Conservation (phyloP, 768 basidiomycete species). For the Tulasnella sp. region DNA sequence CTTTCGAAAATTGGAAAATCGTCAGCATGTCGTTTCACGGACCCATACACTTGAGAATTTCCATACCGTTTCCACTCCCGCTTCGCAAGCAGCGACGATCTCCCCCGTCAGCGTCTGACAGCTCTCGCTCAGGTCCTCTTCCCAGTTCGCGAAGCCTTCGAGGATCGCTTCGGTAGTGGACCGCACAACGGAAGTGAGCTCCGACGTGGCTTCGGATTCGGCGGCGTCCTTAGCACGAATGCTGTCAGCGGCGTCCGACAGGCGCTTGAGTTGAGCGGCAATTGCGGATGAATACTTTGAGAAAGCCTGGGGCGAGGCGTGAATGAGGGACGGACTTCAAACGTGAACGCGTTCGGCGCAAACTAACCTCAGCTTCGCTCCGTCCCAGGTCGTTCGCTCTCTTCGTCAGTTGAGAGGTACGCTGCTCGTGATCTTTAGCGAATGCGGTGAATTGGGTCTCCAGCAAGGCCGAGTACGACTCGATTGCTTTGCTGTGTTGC, state of each 20-base stretch:
- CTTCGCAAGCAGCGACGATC: slow-evolving; percentile 24
- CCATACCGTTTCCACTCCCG: slow-evolving; percentile 37
- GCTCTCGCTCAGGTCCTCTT: slow-evolving; percentile 36
- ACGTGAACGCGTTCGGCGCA: not conserved
- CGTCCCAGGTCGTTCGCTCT: slow-evolving; percentile 47
- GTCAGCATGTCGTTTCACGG: not conserved
- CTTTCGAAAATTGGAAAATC: slow-evolving; percentile 16
- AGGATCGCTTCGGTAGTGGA: slow-evolving; percentile 45
- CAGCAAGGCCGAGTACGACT: slow-evolving; percentile 41
- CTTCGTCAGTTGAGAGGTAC: slow-evolving; percentile 39
- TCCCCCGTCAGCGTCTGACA: slow-evolving; percentile 41
- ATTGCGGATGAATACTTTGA: slow-evolving; percentile 39
- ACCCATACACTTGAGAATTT: not conserved
- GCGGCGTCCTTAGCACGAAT: slow-evolving; percentile 46
- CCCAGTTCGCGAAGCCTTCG: slow-evolving; percentile 44
- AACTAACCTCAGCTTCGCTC: slow-evolving; percentile 40
- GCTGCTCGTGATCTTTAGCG: slow-evolving; percentile 42
- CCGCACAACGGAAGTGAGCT: slow-evolving; percentile 38
- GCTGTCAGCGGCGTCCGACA: slow-evolving; percentile 40
- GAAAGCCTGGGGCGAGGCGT: slow-evolving; percentile 11
- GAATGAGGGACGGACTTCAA: not conserved
- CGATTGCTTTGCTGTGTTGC: slow-evolving; percentile 48
- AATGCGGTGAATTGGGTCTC: slow-evolving; percentile 51
- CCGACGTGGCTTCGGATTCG: slow-evolving; percentile 41
- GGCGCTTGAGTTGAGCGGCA: slow-evolving; percentile 43